Base-by-base conservation (phyloP, 257 asterid species). In the Primulina tabacum region DNA sequence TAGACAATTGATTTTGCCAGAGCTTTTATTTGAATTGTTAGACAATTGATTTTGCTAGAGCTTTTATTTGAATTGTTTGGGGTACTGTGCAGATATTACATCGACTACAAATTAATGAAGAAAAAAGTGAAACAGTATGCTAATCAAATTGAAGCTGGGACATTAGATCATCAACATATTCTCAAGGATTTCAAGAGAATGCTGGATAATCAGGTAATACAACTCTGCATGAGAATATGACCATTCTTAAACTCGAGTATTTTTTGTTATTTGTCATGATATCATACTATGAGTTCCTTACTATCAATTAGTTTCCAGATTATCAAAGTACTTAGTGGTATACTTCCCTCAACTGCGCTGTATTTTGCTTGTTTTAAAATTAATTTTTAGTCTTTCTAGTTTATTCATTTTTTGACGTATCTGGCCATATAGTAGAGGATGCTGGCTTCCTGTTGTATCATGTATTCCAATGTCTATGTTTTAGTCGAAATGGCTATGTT, bases 81-180 rank as follows among this genome's bases (percentile, higher is more conserved):
- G 55, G 56, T 59, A 53, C 60, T 55, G 70, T 57, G 55, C 87
- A 91, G 97, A 83, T 86, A 84, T 81, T 91, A 91, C 73, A 87
- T 91, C 69, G 82, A 86, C 81, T 91, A 91, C 90, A 91, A 91
- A 83, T 67, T 89, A 62, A 91, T 91, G 97, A 91, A 91, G 95
- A 91, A 79, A 73, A 91, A 82, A 57, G 97, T 91, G 76, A 91
- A 82, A 72, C 96, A 86, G 70, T 91, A 91, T n/a, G 68, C 73
- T 37, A 76, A 60, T 37, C 95, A 91, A 79, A 82, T 87, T 50
- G 86, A 86, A 61, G 63, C 59, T 68, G 86, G 89, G 8, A 76
- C 78, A 62, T 68, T 84, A 40, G 86, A 89, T 62, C 95, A 90
- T 2, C 88, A 90, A 8, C 67, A 64, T 69, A 76, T 91, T 65